Base-by-base conservation (phyloP, 2,329 filamentous ascomycete genomes). In the Pseudocercospora vitis region DNA sequence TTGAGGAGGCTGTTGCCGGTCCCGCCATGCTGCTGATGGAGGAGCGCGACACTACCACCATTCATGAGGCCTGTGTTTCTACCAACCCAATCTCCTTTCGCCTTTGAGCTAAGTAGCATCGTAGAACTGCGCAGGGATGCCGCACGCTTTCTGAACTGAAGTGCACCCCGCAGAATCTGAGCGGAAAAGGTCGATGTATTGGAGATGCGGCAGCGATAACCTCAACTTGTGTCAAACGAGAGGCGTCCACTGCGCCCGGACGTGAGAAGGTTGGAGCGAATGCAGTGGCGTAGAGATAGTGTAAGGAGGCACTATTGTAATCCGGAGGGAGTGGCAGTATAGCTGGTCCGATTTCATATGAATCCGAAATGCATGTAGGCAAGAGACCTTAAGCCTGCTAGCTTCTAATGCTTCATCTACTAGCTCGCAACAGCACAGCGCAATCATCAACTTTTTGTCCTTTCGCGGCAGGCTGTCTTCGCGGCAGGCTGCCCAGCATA, bases 21-120 rank as follows among this genome's bases (percentile, higher is more conserved):
- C n/a, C n/a, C n/a, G n/a, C n/a, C n/a, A n/a, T n/a, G n/a, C n/a
- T n/a, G n/a, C n/a, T n/a, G n/a, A n/a, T n/a, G n/a, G n/a, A n/a
- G n/a, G n/a, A n/a, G n/a, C n/a, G n/a, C n/a, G n/a, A n/a, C n/a
- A n/a, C n/a, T n/a, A n/a, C n/a, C n/a, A n/a, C n/a, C n/a, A n/a
- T n/a, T n/a, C n/a, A n/a, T n/a, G n/a, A n/a, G n/a, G n/a, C n/a
- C n/a, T n/a, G n/a, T n/a, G n/a, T n/a, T n/a, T n/a, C n/a, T n/a
- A n/a, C n/a, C n/a, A n/a, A n/a, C n/a, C n/a, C n/a, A n/a, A n/a
- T n/a, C n/a, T n/a, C n/a, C n/a, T n/a, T n/a, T n/a, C n/a, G n/a
- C n/a, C n/a, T n/a, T n/a, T n/a, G n/a, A n/a, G n/a, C n/a, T 48
- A 21, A 12, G 46, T 48, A 24, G 46, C 46, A 18, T 48, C 37